These are phyloP conservation scores for Termitomyces sp. DNA, from an alignment of 768 basidiomycete species.

Conservation along the genomic window DNA sequence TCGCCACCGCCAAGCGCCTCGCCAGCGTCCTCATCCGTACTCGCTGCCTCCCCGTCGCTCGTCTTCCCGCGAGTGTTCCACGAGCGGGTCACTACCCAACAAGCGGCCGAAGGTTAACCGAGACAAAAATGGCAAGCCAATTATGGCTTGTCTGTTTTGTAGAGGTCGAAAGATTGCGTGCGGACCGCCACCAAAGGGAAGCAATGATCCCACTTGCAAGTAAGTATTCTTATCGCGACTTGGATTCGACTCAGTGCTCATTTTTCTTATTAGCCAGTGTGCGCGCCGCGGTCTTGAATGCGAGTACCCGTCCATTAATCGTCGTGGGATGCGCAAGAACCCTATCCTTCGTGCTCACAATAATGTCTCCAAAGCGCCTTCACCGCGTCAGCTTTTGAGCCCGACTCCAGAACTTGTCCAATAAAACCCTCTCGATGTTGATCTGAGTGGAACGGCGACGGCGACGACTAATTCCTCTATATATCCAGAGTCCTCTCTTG, in stretches of 20 bases:
- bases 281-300: background rate
- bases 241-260: background rate
- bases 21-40: conserved; percentile 5
- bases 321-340: background rate
- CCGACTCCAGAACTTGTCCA: background rate
- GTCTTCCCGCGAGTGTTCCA: conserved; percentile 2
- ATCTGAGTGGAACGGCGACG: background rate
- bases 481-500: background rate
- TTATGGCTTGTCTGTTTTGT: conserved; percentile 47
- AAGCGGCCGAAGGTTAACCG: background rate
- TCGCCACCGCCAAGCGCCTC: background rate
- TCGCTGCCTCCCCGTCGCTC: background rate
- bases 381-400: too few species aligned
- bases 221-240: conserved; percentile 26
- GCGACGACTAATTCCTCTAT: background rate
- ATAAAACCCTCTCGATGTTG: background rate
- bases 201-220: conserved; percentile 44
- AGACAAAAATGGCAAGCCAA: conserved; percentile 28
- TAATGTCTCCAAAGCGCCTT: background rate
- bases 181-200: conserved; percentile 34
- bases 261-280: background rate
- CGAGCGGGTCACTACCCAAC: background rate
- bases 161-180: conserved; percentile 51
- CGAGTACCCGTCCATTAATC: background rate
- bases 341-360: background rate